A percentile compares a stretch with the other conserved stretches of the same genome.
phyloP scores from a whole-genome alignment of 1,139 yeast genomes.

The Blastobotrys arbuscula region DNA sequence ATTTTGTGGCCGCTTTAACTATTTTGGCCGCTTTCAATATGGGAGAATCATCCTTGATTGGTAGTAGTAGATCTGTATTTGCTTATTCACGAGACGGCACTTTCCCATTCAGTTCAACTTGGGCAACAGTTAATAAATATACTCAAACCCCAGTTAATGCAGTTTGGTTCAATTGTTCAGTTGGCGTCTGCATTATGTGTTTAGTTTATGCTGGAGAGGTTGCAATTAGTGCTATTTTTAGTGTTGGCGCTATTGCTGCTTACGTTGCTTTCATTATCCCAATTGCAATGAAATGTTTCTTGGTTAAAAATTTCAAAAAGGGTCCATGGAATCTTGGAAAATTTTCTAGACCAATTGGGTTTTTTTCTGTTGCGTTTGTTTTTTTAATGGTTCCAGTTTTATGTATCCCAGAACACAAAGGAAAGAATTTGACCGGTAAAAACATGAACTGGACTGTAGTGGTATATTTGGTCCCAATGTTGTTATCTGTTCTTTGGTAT shows the following conservation, averaged over 20 bases:
- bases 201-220: conserved; percentile 62
- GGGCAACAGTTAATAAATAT: conserved; percentile 48
- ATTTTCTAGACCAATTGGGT: conserved; percentile 41
- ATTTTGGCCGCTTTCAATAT: conserved; percentile 55
- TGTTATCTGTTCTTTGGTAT: not conserved
- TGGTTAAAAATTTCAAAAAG: conserved; percentile 51
- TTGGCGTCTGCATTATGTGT: conserved; percentile 54
- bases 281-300: conserved; percentile 50
- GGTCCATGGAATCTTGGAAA: conserved; percentile 71
- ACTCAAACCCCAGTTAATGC: conserved; percentile 68
- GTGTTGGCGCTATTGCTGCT: conserved; percentile 71
- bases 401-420: conserved; percentile 56
- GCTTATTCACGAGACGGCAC: conserved; percentile 68
- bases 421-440: not conserved
- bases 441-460: conserved; percentile 4
- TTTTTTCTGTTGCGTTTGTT: conserved; percentile 37
- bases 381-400: conserved; percentile 59
- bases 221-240: conserved; percentile 72
- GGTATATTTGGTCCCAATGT: conserved; percentile 1
- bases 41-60: conserved; percentile 65
- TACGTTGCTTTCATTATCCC: conserved; percentile 67
- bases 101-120: conserved; percentile 53
- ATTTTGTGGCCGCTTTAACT: conserved; percentile 54
- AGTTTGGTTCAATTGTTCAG: conserved; percentile 55
- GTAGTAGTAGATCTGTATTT: conserved; percentile 64